Conservation (phyloP, 78 protist species). For the Chrysochromulina parva region DNA sequence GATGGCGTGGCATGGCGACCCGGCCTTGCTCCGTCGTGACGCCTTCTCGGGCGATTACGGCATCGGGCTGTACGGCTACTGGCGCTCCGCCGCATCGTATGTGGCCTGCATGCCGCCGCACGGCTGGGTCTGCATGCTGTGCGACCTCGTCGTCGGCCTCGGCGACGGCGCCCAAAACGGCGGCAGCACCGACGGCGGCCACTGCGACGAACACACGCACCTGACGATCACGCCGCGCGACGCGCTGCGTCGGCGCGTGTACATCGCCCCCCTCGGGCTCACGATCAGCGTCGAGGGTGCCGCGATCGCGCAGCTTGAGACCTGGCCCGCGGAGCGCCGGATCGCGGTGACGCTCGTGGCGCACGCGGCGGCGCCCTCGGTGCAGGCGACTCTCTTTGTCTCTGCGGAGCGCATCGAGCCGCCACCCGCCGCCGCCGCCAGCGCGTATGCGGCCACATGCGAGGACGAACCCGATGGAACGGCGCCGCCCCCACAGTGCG, state of each 20-base stretch:
- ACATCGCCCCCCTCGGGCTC: not conserved
- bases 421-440: too few relatives aligned
- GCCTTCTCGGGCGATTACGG: not conserved
- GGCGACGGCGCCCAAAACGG: not conserved
- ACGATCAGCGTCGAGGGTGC: not conserved
- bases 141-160: not conserved
- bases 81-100: not conserved
- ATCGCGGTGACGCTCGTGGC: too few relatives aligned
- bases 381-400: too few relatives aligned
- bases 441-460: too few relatives aligned
- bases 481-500: too few relatives aligned
- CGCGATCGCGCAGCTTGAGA: not conserved
- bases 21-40: not conserved
- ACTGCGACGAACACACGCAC: not conserved
- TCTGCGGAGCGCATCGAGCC: too few relatives aligned
- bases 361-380: too few relatives aligned
- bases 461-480: too few relatives aligned
- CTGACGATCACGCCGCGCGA: not conserved
- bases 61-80: not conserved
- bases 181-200: too few relatives aligned
- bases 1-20: slow-evolving; percentile 11
- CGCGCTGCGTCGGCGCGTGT: not conserved
- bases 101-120: not conserved
- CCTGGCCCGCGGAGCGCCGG: too few relatives aligned
- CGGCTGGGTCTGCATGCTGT: not conserved